A percentile compares a stretch with the other conserved stretches of the same genome.
Conservation (phyloP, 306 rosid species). For the Vigna reflexopilosa region DNA sequence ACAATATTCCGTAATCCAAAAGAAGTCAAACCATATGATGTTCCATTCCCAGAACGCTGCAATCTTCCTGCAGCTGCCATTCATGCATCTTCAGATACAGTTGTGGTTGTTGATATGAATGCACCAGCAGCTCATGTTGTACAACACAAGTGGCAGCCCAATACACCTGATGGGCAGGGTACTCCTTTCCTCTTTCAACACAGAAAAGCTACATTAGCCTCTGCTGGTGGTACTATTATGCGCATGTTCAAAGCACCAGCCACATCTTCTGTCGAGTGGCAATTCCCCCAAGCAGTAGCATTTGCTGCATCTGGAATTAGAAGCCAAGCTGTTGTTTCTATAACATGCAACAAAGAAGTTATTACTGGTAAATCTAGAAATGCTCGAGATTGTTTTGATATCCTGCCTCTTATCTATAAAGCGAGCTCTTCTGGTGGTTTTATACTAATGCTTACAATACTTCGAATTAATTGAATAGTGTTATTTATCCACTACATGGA, state of each 20-base stretch:
- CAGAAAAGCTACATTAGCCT: conserved; percentile 68
- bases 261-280: conserved; percentile 75
- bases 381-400: conserved; percentile 26
- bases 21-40: conserved; percentile 84
- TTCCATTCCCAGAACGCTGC: conserved; percentile 89
- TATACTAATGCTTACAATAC: conserved; percentile 30
- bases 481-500: conserved; percentile 5
- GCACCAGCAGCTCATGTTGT: conserved; percentile 94
- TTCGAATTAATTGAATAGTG: conserved; percentile 26
- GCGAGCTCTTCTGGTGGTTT: conserved; percentile 23
- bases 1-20: conserved; percentile 94
- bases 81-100: conserved; percentile 85
- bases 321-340: conserved; percentile 81
- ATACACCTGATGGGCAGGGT: conserved; percentile 98
- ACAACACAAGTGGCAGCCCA: conserved; percentile 98
- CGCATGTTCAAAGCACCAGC: conserved; percentile 90
- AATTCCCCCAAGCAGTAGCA: conserved; percentile 89
- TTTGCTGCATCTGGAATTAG: conserved; percentile 84
- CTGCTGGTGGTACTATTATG: conserved; percentile 82
- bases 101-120: conserved; percentile 80
- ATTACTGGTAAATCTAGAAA: conserved; percentile 72
- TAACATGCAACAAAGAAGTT: conserved; percentile 83
- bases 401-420: conserved; percentile 29
- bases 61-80: conserved; percentile 95
- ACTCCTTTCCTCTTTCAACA: conserved; percentile 96